Evolutionary conservation across 305 asterid species (phyloP).

Genomic region (Rubia balearica): DNA sequence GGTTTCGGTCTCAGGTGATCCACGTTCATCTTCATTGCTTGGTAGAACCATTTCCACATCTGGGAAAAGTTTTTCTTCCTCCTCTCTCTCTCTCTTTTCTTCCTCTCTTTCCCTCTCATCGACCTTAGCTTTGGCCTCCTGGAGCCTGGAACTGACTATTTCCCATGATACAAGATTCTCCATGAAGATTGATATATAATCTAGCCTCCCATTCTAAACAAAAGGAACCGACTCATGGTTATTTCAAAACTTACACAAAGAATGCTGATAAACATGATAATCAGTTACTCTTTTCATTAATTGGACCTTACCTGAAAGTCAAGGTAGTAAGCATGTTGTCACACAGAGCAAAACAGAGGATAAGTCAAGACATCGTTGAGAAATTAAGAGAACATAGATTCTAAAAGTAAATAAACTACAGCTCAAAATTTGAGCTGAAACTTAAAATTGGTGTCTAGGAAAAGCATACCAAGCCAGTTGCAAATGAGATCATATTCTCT

Average conservation of each 20-base stretch:
- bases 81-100: slow-evolving; percentile 32
- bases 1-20: slow-evolving; percentile 4
- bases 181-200: slow-evolving; percentile 68
- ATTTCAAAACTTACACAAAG: not conserved
- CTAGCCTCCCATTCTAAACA: slow-evolving; percentile 70
- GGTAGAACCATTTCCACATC: slow-evolving; percentile 43
- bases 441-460: not conserved
- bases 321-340: slow-evolving; percentile 90
- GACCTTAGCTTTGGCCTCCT: slow-evolving; percentile 61
- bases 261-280: slow-evolving; percentile 5
- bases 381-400: not conserved
- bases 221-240: slow-evolving; percentile 7
- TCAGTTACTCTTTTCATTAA: slow-evolving; percentile 10
- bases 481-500: slow-evolving; percentile 97
- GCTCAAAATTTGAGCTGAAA: not conserved
- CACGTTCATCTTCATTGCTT: slow-evolving; percentile 44
- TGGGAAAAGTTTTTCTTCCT: slow-evolving; percentile 22
- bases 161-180: slow-evolving; percentile 97
- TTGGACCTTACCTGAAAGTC: slow-evolving; percentile 62
- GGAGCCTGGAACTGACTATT: slow-evolving; percentile 71
- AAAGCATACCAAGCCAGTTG: slow-evolving; percentile 88
- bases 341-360: slow-evolving; percentile 11
- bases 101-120: slow-evolving; percentile 61
- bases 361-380: slow-evolving; percentile 10
- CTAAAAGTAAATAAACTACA: not conserved